A percentile compares a stretch with the other conserved stretches of the same genome.
Conservation (phyloP, 768 basidiomycete genomes). For the Rubroboletus pulcherrimus region DNA sequence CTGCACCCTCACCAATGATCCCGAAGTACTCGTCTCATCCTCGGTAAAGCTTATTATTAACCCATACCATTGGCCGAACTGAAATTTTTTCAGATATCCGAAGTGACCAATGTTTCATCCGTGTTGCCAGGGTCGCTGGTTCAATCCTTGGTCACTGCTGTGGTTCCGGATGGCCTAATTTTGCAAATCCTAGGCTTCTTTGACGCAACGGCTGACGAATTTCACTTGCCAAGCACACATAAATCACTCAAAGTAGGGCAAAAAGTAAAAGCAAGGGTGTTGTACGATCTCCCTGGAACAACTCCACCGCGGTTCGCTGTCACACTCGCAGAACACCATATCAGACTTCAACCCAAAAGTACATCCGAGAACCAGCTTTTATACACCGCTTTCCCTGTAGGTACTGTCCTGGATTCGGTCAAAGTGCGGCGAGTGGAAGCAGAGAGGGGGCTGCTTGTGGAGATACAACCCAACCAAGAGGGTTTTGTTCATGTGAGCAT, state of each 20-base stretch:
- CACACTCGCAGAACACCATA: conserved; percentile 67
- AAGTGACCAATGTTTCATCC: conserved; percentile 74
- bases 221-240: conserved; percentile 56
- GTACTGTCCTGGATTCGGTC: conserved; percentile 65
- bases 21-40: conserved; percentile 44
- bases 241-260: conserved; percentile 58
- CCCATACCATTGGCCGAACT: not conserved
- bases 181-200: conserved; percentile 90
- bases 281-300: conserved; percentile 69
- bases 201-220: conserved; percentile 81
- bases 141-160: conserved; percentile 74
- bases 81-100: conserved; percentile 51
- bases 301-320: conserved; percentile 84
- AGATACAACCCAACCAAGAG: conserved; percentile 57
- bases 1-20: conserved; percentile 63
- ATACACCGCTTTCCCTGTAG: conserved; percentile 65
- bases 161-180: conserved; percentile 71
- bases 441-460: conserved; percentile 78
- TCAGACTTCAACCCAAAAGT: conserved; percentile 47
- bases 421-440: conserved; percentile 71
- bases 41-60: conserved; percentile 42
- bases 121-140: conserved; percentile 85
- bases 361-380: conserved; percentile 33
- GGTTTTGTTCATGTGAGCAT: conserved; percentile 84
- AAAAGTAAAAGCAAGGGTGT: conserved; percentile 78